Percentiles rank a stretch among this genome's conserved stretches.
Conservation (phyloP, 768 basidiomycete genomes). For the Suillus luteus region DNA sequence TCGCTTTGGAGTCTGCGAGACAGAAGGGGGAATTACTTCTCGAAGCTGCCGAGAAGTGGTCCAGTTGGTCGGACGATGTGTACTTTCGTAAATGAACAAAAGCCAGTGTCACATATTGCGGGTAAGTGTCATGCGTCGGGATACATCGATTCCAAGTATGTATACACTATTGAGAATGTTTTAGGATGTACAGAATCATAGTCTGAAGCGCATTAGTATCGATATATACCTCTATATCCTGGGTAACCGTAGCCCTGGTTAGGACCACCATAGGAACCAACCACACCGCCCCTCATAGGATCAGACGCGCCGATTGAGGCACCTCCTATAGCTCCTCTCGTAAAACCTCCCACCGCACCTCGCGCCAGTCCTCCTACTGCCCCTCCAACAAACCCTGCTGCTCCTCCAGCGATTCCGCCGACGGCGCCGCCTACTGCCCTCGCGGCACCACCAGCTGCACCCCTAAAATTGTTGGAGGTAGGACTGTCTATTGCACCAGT, state of each 20-base stretch:
- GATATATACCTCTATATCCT: conserved; percentile 6
- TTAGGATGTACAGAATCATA: background rate
- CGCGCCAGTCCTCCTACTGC: conserved; percentile 10
- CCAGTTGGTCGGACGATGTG: conserved; percentile 28
- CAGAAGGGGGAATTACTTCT: conserved; percentile 23
- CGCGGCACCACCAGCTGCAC: conserved; percentile 7
- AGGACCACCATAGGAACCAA: background rate
- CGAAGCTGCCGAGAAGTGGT: conserved; percentile 24
- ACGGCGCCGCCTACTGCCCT: conserved; percentile 1
- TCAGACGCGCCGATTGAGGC: background rate
- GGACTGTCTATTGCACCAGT: background rate
- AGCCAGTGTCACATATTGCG: background rate
- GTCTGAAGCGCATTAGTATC: background rate
- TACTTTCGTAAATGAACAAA: conserved; percentile 17
- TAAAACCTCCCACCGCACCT: conserved; percentile 10
- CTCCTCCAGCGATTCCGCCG: conserved; percentile 8
- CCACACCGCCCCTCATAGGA: background rate
- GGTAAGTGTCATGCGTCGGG: background rate
- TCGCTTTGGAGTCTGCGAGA: conserved; percentile 24
- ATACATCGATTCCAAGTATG: background rate
- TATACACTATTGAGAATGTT: background rate
- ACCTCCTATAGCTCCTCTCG: background rate
- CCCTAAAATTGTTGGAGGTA: background rate
- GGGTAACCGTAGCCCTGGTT: conserved; percentile 7
- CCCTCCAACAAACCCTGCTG: conserved; percentile 10